Percentiles rank a stretch among this genome's conserved stretches.
Evolutionary conservation across 768 basidiomycete genomes (phyloP).

Genomic region (Russula virescens): DNA sequence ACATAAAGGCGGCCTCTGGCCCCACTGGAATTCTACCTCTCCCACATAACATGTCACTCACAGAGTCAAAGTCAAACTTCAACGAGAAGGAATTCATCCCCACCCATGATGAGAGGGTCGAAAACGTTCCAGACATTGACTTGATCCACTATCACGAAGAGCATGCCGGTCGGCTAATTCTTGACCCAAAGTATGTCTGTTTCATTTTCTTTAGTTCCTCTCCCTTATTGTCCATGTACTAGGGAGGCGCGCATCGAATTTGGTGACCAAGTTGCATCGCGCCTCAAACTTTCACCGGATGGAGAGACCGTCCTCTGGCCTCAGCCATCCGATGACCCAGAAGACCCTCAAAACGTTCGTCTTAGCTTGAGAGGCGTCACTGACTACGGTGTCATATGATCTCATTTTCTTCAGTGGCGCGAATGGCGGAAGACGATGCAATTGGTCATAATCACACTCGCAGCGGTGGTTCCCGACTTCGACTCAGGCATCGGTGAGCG

Average conservation of each 20-base stretch:
- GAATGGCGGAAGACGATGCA: conserved; percentile 47
- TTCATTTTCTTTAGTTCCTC: not conserved
- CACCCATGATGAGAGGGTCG: no score
- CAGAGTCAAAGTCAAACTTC: not conserved
- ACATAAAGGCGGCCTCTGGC: not conserved
- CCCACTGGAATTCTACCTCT: not conserved
- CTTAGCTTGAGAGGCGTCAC: not conserved
- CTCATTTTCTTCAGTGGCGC: conserved; percentile 42
- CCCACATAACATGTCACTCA: not conserved
- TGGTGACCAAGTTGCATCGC: conserved; percentile 48
- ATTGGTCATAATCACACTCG: conserved; percentile 55
- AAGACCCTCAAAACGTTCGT: conserved; percentile 60
- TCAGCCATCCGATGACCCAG: conserved; percentile 54
- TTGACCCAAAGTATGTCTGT: conserved; percentile 48
- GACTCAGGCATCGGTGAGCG: conserved; percentile 54
- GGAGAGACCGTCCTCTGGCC: conserved; percentile 64
- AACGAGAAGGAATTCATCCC: not conserved
- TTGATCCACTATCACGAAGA: conserved; percentile 44
- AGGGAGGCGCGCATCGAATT: conserved; percentile 62
- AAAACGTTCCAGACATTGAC: conserved; percentile 29
- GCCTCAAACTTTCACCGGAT: conserved; percentile 51
- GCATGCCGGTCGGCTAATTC: conserved; percentile 51
- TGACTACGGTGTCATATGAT: not conserved
- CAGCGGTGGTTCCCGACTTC: conserved; percentile 63
- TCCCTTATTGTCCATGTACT: not conserved